Base-by-base conservation (phyloP, 2,329 filamentous ascomycete genomes). In the Neonectria neomacrospora region DNA sequence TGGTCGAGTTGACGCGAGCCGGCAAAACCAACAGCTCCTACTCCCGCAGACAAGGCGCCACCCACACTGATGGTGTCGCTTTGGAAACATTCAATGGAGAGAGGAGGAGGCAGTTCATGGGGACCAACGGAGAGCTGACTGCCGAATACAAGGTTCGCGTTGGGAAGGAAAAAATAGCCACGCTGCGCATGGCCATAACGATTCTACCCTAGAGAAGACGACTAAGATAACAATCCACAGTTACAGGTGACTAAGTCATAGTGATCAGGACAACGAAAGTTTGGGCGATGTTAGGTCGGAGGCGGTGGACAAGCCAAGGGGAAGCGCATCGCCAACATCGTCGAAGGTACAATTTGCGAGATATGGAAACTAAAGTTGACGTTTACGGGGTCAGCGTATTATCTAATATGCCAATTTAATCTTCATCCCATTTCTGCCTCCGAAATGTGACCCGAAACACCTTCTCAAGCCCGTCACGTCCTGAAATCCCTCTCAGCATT, bases 1-100 rank as follows among this genome's bases (percentile, higher is more conserved):
- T 77, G 0, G 74, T 76, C 23, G 71, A 76, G 1, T 61, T 77
- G 3, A 69, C 68, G 0, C 64, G 61, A 3, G 62, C 45, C 2
- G 53, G 55, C 3, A 59, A 66, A 3, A 67, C 65, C 30, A 68
- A 63, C 30, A 72, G 66, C 39, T 71, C 68, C 2, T 72, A 71
- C 10, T 60, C 66, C 2, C 67, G 51, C 2, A 71, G 70, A 9
- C 67, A 69, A 0, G 47, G 26, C 8, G 63, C 56, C 1, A 61
- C 61, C 5, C 68, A 65, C 1, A 23, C 34, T 1, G 58, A 70
- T 1, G 69, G 60, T 14, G 62, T 71, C 0, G 69, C 61, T 1
- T 6, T 71, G 3, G 69, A 69, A n/a, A 71, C 69, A 0, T 57
- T 71, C 26, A 70, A 63, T 6, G 61, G 61, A 5, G 67, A 71